Evolutionary conservation across 1,284 basidiomycete species (phyloP).

Genomic region (Pseudozyma tsukubaensis): DNA sequence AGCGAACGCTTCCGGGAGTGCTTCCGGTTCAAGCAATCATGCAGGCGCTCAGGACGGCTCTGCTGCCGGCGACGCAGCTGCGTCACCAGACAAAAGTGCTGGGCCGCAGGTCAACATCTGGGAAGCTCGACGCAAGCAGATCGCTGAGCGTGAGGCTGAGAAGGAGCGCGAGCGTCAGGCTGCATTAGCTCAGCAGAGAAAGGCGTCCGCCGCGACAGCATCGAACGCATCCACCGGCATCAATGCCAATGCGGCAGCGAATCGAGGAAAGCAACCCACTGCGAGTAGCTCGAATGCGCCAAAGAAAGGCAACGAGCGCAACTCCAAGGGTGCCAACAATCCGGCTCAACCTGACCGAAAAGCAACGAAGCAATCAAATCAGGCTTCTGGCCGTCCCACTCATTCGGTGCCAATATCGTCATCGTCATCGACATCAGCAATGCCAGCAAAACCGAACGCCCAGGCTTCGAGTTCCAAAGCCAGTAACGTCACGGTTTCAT

Average conservation of each 20-base stretch:
- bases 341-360: conserved; percentile 14
- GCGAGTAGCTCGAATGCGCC: not conserved
- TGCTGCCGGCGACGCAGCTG: conserved; percentile 1
- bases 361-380: conserved; percentile 12
- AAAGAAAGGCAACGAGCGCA: conserved; percentile 22
- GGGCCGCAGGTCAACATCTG: conserved; percentile 50
- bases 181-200: conserved; percentile 15
- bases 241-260: conserved; percentile 2
- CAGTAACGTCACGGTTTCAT: not conserved
- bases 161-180: conserved; percentile 30
- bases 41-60: not conserved
- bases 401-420: conserved; percentile 19
- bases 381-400: conserved; percentile 7
- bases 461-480: not conserved
- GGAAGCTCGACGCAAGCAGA: conserved; percentile 52
- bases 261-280: not conserved
- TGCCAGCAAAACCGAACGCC: conserved; percentile 4
- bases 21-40: conserved; percentile 1
- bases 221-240: not conserved
- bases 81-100: conserved; percentile 2
- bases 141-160: conserved; percentile 47
- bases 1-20: conserved; percentile 1
- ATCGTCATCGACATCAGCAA: conserved; percentile 11
- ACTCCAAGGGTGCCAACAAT: conserved; percentile 10
- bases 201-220: conserved; percentile 11